phyloP scores from a whole-genome alignment of 2,329 filamentous ascomycete species.

The Alternaria panax region DNA sequence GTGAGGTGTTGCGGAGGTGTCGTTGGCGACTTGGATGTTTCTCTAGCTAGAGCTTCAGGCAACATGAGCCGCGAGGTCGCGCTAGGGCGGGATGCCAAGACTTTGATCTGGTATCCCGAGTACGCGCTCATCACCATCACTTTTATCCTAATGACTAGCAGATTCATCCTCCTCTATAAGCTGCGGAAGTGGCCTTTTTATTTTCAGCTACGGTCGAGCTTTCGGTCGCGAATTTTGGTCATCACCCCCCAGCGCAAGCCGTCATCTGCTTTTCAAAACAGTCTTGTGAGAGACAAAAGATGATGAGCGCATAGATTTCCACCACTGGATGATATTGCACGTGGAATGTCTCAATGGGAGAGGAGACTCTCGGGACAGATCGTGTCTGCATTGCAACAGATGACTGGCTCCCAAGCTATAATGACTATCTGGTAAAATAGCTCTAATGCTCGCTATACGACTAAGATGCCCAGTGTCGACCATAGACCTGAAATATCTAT shows the following conservation, averaged over 20 bases:
- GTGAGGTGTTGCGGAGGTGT: conserved; percentile 9
- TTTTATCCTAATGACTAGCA: too few species aligned
- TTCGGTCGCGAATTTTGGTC: rapidly evolving
- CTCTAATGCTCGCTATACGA: too few species aligned
- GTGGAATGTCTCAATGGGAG: rapidly evolving
- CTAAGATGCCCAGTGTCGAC: too few species aligned
- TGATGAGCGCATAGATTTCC: too few species aligned
- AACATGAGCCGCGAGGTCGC: conserved; percentile 33
- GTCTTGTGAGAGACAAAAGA: too few species aligned
- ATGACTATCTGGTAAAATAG: too few species aligned
- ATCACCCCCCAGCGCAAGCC: not conserved
- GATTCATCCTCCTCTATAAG: rapidly evolving
- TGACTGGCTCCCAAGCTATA: too few species aligned
- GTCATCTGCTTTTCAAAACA: too few species aligned
- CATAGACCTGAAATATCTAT: too few species aligned
- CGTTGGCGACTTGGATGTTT: conserved; percentile 28
- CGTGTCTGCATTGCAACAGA: too few species aligned
- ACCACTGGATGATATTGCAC: too few species aligned
- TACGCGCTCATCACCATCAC: not conserved
- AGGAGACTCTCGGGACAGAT: rapidly evolving
- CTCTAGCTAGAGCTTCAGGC: conserved; percentile 38
- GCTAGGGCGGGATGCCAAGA: conserved; percentile 31
- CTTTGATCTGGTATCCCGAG: conserved; percentile 3
- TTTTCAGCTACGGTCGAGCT: too few species aligned
- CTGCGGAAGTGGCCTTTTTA: rapidly evolving